phyloP scores from a whole-genome alignment of 257 asterid species.

The Coffea canephora region DNA sequence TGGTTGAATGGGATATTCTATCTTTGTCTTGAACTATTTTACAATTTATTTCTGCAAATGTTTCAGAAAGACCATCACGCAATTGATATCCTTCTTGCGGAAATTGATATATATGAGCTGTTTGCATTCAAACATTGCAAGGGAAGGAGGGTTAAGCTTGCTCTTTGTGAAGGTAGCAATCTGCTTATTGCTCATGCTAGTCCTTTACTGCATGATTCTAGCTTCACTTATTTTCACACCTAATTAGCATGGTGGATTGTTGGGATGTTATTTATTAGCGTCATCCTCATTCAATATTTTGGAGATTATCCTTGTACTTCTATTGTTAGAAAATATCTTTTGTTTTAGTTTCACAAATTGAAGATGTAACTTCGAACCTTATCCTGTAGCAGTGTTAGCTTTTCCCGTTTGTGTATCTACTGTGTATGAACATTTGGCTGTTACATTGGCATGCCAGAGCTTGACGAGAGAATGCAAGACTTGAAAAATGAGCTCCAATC shows the following conservation, averaged over 20 bases:
- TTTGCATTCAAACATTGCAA: constrained; percentile 94
- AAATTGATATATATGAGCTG: constrained; percentile 95
- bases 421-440: neutral
- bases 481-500: constrained; percentile 82
- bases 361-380: neutral
- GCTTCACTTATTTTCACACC: neutral
- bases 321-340: neutral
- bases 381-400: neutral
- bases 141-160: constrained; percentile 94
- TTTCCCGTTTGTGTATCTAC: constrained; percentile 1
- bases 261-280: neutral
- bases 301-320: neutral
- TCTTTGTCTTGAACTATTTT: neutral
- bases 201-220: neutral
- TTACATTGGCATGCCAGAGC: constrained; percentile 59
- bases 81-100: constrained; percentile 91
- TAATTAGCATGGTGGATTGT: neutral
- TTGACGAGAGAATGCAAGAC: constrained; percentile 97
- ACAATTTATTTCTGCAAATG: constrained; percentile 20
- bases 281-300: neutral
- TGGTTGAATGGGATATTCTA: neutral
- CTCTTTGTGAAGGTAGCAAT: constrained; percentile 85
- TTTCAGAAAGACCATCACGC: constrained; percentile 89
- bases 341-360: neutral
- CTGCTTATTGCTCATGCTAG: constrained; percentile 11